These are phyloP conservation scores for Globisporangium emineosum DNA, from an alignment of 352 stramenopile species.

Conservation along the genomic window DNA sequence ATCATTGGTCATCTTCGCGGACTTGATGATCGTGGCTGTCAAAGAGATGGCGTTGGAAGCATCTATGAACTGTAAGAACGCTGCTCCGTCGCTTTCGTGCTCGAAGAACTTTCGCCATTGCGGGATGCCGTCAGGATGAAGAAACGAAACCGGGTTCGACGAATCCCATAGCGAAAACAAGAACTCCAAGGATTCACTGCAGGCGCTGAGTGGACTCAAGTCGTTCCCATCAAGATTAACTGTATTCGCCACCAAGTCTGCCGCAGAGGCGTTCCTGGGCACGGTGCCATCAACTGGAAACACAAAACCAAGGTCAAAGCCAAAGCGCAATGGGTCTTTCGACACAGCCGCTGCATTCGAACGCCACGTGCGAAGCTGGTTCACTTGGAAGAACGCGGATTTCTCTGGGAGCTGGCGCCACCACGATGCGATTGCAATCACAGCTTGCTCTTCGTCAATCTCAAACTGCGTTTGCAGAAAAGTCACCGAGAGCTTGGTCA, in stretches of 20 bases:
- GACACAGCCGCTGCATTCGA: constrained; percentile 10
- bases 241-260: constrained; percentile 38
- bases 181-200: constrained; percentile 28
- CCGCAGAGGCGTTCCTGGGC: constrained; percentile 20
- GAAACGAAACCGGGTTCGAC: constrained; percentile 32
- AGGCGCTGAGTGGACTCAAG: constrained; percentile 22
- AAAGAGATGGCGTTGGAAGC: neutral
- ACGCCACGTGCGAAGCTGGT: constrained; percentile 41
- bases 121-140: constrained; percentile 26
- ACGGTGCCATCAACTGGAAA: constrained; percentile 28
- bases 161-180: constrained; percentile 39
- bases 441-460: constrained; percentile 23
- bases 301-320: constrained; percentile 40
- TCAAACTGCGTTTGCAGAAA: constrained; percentile 35
- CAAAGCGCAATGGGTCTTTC: constrained; percentile 38
- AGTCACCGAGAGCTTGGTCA: constrained; percentile 33
- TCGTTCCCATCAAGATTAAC: constrained; percentile 10
- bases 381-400: constrained; percentile 46
- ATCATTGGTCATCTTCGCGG: constrained; percentile 11
- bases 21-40: neutral
- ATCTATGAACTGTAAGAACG: constrained; percentile 1
- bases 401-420: constrained; percentile 29
- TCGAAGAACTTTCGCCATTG: constrained; percentile 26
- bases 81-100: constrained; percentile 15
- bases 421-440: constrained; percentile 36